These are phyloP conservation scores for Dacryopinax spathularia DNA, from an alignment of 768 basidiomycete species.

Conservation along the genomic window DNA sequence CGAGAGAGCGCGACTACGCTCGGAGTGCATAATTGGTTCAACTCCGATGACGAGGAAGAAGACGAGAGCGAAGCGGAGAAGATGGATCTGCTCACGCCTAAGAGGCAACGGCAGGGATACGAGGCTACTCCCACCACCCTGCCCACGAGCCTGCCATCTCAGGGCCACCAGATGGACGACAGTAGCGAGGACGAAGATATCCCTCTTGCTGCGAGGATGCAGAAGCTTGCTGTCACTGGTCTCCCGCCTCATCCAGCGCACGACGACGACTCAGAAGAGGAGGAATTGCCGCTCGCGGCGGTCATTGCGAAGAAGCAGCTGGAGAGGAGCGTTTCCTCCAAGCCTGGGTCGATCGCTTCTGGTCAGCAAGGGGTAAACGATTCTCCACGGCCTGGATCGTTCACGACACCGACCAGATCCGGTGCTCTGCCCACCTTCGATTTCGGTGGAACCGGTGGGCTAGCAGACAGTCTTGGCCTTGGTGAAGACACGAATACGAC, in stretches of 20 bases:
- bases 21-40: background rate
- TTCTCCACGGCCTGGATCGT: background rate
- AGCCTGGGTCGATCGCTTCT: background rate
- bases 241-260: slow-evolving; percentile 2
- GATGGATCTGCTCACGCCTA: background rate
- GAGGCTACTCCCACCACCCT: background rate
- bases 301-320: slow-evolving; percentile 33
- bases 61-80: background rate
- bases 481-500: background rate
- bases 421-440: slow-evolving; percentile 23
- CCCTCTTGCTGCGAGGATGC: slow-evolving; percentile 20
- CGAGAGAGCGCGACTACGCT: slow-evolving; percentile 8
- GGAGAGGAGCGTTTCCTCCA: background rate
- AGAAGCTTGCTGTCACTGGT: slow-evolving; percentile 2
- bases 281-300: slow-evolving; percentile 62
- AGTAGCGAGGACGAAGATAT: slow-evolving; percentile 25
- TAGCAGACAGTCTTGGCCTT: slow-evolving; percentile 9
- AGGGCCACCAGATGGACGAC: background rate
- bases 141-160: background rate
- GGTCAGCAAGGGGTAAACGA: background rate
- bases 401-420: background rate
- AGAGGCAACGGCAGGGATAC: background rate
- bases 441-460: slow-evolving; percentile 32
- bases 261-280: slow-evolving; percentile 51
- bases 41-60: background rate